Percentiles rank a stretch among this genome's conserved stretches.
These are phyloP conservation scores for Saturnispora halmiae DNA, from an alignment of 805 yeast species.

Conservation along the genomic window DNA sequence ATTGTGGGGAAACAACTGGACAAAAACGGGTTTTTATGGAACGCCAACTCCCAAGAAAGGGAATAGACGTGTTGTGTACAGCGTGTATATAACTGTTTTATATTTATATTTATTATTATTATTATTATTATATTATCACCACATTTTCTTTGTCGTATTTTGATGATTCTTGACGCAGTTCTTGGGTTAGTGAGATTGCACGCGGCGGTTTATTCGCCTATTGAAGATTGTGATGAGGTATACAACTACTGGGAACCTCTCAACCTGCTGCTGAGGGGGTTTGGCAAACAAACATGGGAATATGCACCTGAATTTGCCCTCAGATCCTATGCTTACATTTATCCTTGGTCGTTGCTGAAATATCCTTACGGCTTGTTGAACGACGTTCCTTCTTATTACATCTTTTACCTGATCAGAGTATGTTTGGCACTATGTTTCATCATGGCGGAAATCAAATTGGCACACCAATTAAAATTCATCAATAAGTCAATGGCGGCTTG, in stretches of 20 bases:
- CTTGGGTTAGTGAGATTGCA: slow-evolving; percentile 14
- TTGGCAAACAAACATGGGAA: slow-evolving; percentile 95
- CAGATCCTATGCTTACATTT: slow-evolving; percentile 72
- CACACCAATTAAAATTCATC: slow-evolving; percentile 31
- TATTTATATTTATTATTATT: too few species aligned
- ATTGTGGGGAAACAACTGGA: slow-evolving; percentile 30
- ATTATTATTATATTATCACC: background rate
- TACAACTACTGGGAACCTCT: slow-evolving; percentile 95
- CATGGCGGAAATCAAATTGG: slow-evolving; percentile 46
- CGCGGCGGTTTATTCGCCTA: slow-evolving; percentile 47
- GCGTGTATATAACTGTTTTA: too few species aligned
- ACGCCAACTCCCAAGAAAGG: slow-evolving; percentile 28
- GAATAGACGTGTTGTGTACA: slow-evolving; percentile 2
- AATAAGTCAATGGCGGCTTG: slow-evolving; percentile 39
- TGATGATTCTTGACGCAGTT: slow-evolving; percentile 5
- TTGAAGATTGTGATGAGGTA: slow-evolving; percentile 87
- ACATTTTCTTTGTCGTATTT: background rate
- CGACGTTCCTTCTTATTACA: slow-evolving; percentile 16
- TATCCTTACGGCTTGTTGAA: slow-evolving; percentile 18
- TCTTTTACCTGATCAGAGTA: slow-evolving; percentile 48
- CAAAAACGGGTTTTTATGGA: slow-evolving; percentile 22
- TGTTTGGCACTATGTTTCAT: slow-evolving; percentile 34
- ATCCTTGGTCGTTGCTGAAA: slow-evolving; percentile 34
- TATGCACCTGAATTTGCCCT: slow-evolving; percentile 86
- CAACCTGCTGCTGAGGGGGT: slow-evolving; percentile 64